phyloP scores from a whole-genome alignment of 1,284 basidiomycete species.

The Apiotrichum akiyoshidainum region DNA sequence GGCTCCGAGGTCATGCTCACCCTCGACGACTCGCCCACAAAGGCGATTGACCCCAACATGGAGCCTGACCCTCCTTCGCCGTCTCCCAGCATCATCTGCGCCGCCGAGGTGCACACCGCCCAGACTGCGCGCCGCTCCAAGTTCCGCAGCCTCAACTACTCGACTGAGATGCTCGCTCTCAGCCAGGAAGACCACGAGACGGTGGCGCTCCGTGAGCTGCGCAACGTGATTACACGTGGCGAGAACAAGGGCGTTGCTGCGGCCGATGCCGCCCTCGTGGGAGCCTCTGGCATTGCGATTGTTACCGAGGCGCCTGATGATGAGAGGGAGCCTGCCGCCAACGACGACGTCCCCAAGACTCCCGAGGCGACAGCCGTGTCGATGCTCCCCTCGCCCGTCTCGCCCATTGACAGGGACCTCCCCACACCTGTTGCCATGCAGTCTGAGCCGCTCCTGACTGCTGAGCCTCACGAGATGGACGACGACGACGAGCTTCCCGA shows the following conservation, averaged over 20 bases:
- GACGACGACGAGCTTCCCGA: not conserved
- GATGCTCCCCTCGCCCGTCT: too few species aligned
- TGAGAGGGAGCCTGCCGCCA: not conserved
- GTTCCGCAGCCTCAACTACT: not conserved
- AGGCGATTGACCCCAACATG: not conserved
- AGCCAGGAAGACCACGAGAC: not conserved
- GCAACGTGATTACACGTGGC: not conserved
- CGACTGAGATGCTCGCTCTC: not conserved
- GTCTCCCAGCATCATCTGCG: not conserved
- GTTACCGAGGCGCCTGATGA: not conserved
- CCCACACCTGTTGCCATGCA: not conserved
- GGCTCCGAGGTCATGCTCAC: too few species aligned
- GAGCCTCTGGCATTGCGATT: not conserved
- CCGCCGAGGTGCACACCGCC: slow-evolving; percentile 2
- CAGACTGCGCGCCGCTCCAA: slow-evolving; percentile 6
- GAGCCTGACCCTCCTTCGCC: slow-evolving; percentile 2
- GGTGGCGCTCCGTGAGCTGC: not conserved
- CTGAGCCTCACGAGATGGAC: not conserved
- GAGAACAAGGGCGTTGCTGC: not conserved
- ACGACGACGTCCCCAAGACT: not conserved
- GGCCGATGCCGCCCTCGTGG: not conserved
- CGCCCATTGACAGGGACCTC: too few species aligned
- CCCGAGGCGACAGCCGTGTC: not conserved
- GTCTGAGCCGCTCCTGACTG: not conserved
- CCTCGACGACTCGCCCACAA: not conserved